Conservation (phyloP, 805 yeast genomes). For the Debaryomyces maramus region DNA sequence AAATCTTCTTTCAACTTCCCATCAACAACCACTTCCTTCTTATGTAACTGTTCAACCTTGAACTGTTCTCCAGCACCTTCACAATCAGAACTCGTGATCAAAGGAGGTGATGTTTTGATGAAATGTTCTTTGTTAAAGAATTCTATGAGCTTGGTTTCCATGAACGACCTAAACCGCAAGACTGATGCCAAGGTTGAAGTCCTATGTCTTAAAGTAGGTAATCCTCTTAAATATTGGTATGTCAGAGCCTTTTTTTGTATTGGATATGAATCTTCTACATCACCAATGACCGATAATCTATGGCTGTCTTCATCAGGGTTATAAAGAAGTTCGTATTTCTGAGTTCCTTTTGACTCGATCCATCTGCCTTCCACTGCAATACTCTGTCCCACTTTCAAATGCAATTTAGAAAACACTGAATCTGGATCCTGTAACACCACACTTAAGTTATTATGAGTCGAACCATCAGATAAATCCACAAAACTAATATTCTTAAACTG, state of each 20-base stretch:
- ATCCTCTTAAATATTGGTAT: slow-evolving; percentile 61
- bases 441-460: slow-evolving; percentile 52
- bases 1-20: slow-evolving; percentile 13
- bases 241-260: slow-evolving; percentile 79
- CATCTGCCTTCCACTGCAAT: slow-evolving; percentile 34
- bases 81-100: slow-evolving; percentile 86
- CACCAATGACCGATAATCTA: slow-evolving; percentile 54
- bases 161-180: slow-evolving; percentile 68
- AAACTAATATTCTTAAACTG: slow-evolving; percentile 75
- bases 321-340: slow-evolving; percentile 31
- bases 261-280: slow-evolving; percentile 66
- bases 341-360: slow-evolving; percentile 32
- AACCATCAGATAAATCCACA: slow-evolving; percentile 79
- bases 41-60: slow-evolving; percentile 41
- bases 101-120: slow-evolving; percentile 79
- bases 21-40: slow-evolving; percentile 12
- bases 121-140: slow-evolving; percentile 59
- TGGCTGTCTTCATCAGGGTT: slow-evolving; percentile 26
- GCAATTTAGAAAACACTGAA: slow-evolving; percentile 19
- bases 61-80: slow-evolving; percentile 98
- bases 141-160: slow-evolving; percentile 52
- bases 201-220: slow-evolving; percentile 79
- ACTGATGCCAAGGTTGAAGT: slow-evolving; percentile 64
- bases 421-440: slow-evolving; percentile 40
- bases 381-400: slow-evolving; percentile 51